Percentiles rank a stretch among this genome's conserved stretches.
phyloP scores from a whole-genome alignment of 768 basidiomycete species.

The Mycena albidolilacea region DNA sequence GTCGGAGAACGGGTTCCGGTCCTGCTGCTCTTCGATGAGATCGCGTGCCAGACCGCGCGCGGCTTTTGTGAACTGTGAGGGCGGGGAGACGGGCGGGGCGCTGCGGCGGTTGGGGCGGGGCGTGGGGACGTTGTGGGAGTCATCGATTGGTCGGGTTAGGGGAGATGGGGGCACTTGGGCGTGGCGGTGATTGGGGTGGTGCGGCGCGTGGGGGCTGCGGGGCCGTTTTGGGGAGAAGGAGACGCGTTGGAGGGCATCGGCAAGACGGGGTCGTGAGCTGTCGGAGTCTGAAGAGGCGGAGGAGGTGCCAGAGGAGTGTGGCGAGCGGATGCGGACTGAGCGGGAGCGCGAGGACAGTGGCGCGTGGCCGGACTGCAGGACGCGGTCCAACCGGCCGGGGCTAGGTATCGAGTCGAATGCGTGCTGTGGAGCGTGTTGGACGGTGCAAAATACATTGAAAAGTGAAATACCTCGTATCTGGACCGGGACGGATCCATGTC shows the following conservation, averaged over 20 bases:
- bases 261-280: slow-evolving; percentile 65
- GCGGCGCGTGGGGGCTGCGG: slow-evolving; percentile 57
- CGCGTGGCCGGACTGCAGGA: slow-evolving; percentile 69
- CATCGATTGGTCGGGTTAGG: slow-evolving; percentile 30
- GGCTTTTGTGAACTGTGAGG: slow-evolving; percentile 73
- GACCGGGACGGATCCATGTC: slow-evolving; percentile 68
- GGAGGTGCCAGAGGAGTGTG: slow-evolving; percentile 62
- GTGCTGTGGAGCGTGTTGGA: slow-evolving; percentile 23
- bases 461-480: slow-evolving; percentile 60
- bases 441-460: neutral
- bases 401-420: slow-evolving; percentile 63
- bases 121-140: slow-evolving; percentile 29
- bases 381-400: slow-evolving; percentile 73
- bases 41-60: slow-evolving; percentile 71
- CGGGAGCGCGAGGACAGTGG: slow-evolving; percentile 49
- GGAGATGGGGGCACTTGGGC: slow-evolving; percentile 46
- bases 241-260: slow-evolving; percentile 79
- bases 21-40: slow-evolving; percentile 57
- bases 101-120: slow-evolving; percentile 35
- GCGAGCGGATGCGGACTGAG: slow-evolving; percentile 62
- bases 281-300: slow-evolving; percentile 67
- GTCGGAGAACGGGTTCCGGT: slow-evolving; percentile 59
- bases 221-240: slow-evolving; percentile 86
- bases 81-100: slow-evolving; percentile 51
- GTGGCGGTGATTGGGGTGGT: slow-evolving; percentile 46